These are phyloP conservation scores for Castanospermum australe DNA, from an alignment of 306 rosid genomes.

Conservation along the genomic window DNA sequence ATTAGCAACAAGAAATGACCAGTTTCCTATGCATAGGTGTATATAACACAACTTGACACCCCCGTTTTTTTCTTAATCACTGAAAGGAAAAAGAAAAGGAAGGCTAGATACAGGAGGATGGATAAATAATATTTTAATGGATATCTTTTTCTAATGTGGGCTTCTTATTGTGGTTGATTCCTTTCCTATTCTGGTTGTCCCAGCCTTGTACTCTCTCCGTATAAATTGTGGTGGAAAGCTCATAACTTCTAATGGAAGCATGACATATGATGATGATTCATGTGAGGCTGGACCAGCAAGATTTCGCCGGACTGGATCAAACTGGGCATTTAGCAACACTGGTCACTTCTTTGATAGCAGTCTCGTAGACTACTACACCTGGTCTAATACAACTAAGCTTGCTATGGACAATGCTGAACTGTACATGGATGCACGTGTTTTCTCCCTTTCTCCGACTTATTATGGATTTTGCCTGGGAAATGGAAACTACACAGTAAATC, in stretches of 20 bases:
- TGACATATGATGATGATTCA: constrained; percentile 45
- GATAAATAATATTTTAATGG: not conserved
- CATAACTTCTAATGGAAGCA: constrained; percentile 20
- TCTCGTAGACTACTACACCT: constrained; percentile 10
- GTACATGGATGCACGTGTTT: constrained; percentile 65
- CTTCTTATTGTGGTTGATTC: not conserved
- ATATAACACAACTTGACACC: not conserved
- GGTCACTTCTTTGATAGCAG: constrained; percentile 52
- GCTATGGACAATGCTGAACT: constrained; percentile 39
- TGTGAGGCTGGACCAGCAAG: constrained; percentile 36
- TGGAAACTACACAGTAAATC: constrained; percentile 50
- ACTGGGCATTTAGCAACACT: constrained; percentile 67
- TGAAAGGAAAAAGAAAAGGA: not conserved
- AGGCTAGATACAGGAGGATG: not conserved
- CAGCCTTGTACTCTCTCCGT: constrained; percentile 45
- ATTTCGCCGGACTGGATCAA: constrained; percentile 22
- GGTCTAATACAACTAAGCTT: constrained; percentile 43
- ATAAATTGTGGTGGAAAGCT: constrained; percentile 71
- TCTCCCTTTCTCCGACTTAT: constrained; percentile 64
- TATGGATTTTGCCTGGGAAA: constrained; percentile 55
- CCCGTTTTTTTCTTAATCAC: not conserved
- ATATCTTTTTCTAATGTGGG: not conserved
- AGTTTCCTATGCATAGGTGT: not conserved
- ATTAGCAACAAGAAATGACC: not conserved
- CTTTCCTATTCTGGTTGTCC: not conserved